Conservation (phyloP, 2,329 filamentous ascomycete species). For the Xylariaceae sp. region DNA sequence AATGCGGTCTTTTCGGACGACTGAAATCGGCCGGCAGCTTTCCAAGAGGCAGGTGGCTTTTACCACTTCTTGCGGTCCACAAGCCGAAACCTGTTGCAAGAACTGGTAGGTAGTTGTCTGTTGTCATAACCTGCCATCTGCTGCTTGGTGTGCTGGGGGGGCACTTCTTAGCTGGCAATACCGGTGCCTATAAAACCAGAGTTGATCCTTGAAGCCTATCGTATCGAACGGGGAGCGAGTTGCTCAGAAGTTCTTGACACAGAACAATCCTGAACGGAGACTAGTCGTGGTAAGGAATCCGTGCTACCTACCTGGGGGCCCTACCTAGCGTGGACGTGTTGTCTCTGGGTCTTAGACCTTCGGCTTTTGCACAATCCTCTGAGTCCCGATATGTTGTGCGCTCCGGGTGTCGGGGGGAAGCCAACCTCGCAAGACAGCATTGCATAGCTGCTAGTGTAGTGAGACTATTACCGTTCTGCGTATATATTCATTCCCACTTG, state of each 20-base stretch:
- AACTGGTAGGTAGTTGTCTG: conserved; percentile 6
- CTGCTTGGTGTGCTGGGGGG: background rate
- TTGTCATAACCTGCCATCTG: background rate
- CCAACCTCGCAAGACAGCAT: conserved; percentile 19
- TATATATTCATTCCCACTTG: background rate
- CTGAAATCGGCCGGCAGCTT: conserved; percentile 28
- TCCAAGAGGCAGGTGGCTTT: conserved; percentile 30
- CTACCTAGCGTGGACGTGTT: background rate
- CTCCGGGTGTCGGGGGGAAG: conserved; percentile 20
- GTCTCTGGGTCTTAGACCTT: conserved; percentile 2
- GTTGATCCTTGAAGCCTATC: background rate
- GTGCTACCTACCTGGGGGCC: no score
- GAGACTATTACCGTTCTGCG: background rate
- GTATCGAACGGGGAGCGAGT: background rate
- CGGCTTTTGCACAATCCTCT: conserved; percentile 20
- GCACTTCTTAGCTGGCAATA: background rate
- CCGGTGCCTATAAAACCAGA: background rate
- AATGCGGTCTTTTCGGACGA: conserved; percentile 22
- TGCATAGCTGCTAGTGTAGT: background rate
- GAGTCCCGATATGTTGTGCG: conserved; percentile 23
- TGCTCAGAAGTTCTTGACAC: background rate
- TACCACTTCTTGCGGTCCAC: conserved; percentile 23
- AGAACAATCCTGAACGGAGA: no score
- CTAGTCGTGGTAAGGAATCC: no score
- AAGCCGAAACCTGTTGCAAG: conserved; percentile 11